Percentiles rank a stretch among this genome's conserved stretches.
These are phyloP conservation scores for Ogataea allantospora DNA, from an alignment of 805 yeast species.

Conservation along the genomic window DNA sequence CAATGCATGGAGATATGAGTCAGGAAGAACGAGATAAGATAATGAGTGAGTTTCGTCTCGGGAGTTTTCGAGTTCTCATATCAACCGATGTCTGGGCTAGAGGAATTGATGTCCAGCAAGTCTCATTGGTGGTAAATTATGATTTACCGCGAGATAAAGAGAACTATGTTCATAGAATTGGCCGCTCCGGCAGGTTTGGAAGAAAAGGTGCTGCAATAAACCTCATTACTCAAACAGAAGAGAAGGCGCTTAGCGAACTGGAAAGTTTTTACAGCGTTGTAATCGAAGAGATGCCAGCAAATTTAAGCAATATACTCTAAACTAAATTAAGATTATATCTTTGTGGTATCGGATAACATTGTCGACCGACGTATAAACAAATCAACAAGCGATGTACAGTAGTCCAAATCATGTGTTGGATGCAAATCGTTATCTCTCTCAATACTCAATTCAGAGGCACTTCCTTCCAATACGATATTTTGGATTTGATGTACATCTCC, in stretches of 20 bases:
- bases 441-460: slow-evolving; percentile 24
- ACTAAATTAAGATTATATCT: slow-evolving; percentile 10
- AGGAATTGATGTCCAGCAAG: slow-evolving; percentile 98
- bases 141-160: slow-evolving; percentile 89
- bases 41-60: slow-evolving; percentile 95
- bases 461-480: slow-evolving; percentile 21
- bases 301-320: slow-evolving; percentile 26
- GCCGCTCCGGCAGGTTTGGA: slow-evolving; percentile 98
- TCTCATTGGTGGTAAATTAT: slow-evolving; percentile 89
- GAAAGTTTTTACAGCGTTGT: slow-evolving; percentile 88
- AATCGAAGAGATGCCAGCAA: slow-evolving; percentile 88
- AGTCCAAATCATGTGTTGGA: slow-evolving; percentile 25
- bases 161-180: slow-evolving; percentile 95
- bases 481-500: neutral
- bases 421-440: slow-evolving; percentile 21
- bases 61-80: slow-evolving; percentile 88
- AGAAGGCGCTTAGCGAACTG: slow-evolving; percentile 70
- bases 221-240: slow-evolving; percentile 87
- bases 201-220: slow-evolving; percentile 97
- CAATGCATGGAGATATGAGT: slow-evolving; percentile 95
- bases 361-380: slow-evolving; percentile 16
- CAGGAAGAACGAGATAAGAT: slow-evolving; percentile 92
- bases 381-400: slow-evolving; percentile 20
- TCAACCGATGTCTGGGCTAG: slow-evolving; percentile 96
- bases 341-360: slow-evolving; percentile 1